Conservation (phyloP, 345 rosid genomes). For the Hevea brasiliensis region DNA sequence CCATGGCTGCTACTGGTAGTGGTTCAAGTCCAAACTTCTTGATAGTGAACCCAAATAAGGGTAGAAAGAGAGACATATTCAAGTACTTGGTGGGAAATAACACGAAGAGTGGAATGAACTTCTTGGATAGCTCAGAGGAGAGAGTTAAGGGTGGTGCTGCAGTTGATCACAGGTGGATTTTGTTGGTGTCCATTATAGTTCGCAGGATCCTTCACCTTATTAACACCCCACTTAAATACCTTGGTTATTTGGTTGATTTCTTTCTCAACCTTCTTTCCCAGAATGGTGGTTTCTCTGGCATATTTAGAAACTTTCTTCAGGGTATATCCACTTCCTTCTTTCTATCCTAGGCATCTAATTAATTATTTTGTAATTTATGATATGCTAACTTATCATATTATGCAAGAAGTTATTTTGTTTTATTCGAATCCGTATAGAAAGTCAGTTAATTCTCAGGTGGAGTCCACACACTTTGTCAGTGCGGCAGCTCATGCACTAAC, state of each 20-base stretch:
- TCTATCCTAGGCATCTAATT: no score
- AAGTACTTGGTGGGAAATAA: constrained; percentile 45
- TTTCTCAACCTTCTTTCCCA: constrained; percentile 60
- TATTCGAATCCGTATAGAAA: no score
- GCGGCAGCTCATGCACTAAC: no score
- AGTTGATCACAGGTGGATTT: constrained; percentile 54
- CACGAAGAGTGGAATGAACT: constrained; percentile 42
- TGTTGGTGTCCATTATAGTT: constrained; percentile 55
- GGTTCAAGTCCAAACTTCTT: constrained; percentile 13
- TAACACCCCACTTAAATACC: constrained; percentile 58
- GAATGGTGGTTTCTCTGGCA: constrained; percentile 54
- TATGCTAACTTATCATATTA: no score
- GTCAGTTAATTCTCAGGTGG: no score
- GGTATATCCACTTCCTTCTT: constrained; percentile 32
- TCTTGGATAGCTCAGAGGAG: constrained; percentile 53
- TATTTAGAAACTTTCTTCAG: constrained; percentile 44
- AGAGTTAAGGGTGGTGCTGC: constrained; percentile 24
- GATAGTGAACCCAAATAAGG: constrained; percentile 57
- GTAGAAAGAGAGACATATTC: constrained; percentile 52
- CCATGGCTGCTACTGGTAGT: background rate
- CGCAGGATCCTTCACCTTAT: constrained; percentile 50
- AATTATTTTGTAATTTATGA: no score
- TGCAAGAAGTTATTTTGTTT: no score
- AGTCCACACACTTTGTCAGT: no score
- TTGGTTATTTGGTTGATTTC: constrained; percentile 60